Evolutionary conservation across 139 green algal species (phyloP), one percentile per base, ranked within the genome.

Genomic region (Tetradesmus lagerheimii): DNA sequence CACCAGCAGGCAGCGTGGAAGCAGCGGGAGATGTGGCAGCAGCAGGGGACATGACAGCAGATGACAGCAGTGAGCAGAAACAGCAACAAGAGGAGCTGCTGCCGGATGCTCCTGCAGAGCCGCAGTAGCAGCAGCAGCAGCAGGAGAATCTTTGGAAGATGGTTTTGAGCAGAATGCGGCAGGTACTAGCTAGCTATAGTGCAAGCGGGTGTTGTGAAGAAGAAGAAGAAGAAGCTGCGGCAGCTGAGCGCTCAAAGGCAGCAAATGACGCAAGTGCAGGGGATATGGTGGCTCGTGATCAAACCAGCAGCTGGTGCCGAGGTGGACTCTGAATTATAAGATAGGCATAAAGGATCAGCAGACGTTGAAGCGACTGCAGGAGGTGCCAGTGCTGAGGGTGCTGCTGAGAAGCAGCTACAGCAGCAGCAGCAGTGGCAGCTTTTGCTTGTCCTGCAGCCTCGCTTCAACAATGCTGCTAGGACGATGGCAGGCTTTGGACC

Each of bases 391-490:
- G 3, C 6, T 57, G 5, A 8, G 53, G 74, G 11, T 62, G 47
- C 50, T 29, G 50, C 43, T 77, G 35, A n/a, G n/a, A n/a, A n/a
- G n/a, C n/a, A n/a, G n/a, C 37, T 43, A 25, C 37, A 41, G 38
- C 47, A 74, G 35, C 27, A 82, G 47, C 35, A 38, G 23, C 18
- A 87, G 15, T 12, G 9, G 25, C 18, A 31, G 34, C 57, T n/a
- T 41, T 27, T 53, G 14, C 62, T 88, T 20, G 83, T 1, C 31
- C 20, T 95, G 74, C 94, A 97, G 93, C 97, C 97, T 3, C 97
- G 97, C 1, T 99, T 99, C 93, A 99, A 99, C 88, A 93, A 96
- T 2, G 93, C 93, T 35, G 97, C 97, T 0, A 80, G 97, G 0
- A 91, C 90, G 0, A 81, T 92, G 64, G 96, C 96, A 14, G 96